Evolutionary conservation across 306 rosid genomes (phyloP).

Genomic region (Cercis canadensis): DNA sequence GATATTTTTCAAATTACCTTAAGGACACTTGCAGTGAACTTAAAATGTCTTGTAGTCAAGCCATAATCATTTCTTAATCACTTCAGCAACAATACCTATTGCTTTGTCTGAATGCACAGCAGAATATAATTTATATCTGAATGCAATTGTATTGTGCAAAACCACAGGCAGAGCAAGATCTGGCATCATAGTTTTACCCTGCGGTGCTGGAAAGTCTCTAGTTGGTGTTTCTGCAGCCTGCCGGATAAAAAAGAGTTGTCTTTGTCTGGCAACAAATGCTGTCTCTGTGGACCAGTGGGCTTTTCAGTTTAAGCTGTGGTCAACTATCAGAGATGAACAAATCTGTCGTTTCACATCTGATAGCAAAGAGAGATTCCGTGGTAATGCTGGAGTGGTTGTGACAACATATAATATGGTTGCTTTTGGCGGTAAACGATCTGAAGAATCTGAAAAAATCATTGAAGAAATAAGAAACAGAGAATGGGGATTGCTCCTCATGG

Average conservation of each 20-base stretch:
- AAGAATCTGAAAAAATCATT: slow-evolving; percentile 93
- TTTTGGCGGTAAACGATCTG: slow-evolving; percentile 93
- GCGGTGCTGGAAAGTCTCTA: slow-evolving; percentile 98
- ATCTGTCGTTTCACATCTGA: slow-evolving; percentile 98
- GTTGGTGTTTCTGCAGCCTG: slow-evolving; percentile 99
- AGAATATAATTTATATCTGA: slow-evolving; percentile 18
- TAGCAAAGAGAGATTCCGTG: slow-evolving; percentile 95
- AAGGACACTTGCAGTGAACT: too few species aligned
- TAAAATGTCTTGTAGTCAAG: neutral
- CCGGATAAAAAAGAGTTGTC: slow-evolving; percentile 90
- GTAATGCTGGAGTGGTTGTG: slow-evolving; percentile 95
- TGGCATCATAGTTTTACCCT: slow-evolving; percentile 94
- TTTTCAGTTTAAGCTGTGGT: slow-evolving; percentile 95
- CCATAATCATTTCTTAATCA: slow-evolving; percentile 15
- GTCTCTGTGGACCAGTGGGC: slow-evolving; percentile 99
- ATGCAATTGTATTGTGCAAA: slow-evolving; percentile 24
- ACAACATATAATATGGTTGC: slow-evolving; percentile 98
- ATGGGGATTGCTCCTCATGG: slow-evolving; percentile 97
- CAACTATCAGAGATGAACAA: slow-evolving; percentile 91
- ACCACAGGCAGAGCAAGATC: slow-evolving; percentile 95
- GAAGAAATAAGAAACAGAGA: slow-evolving; percentile 98
- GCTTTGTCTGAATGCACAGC: slow-evolving; percentile 20
- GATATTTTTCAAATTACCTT: too few species aligned
- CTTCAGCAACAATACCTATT: slow-evolving; percentile 28
- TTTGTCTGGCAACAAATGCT: slow-evolving; percentile 97